Percentiles rank a stretch among this genome's conserved stretches.
Conservation (phyloP, 805 yeast species). For the Candida lessepsii region DNA sequence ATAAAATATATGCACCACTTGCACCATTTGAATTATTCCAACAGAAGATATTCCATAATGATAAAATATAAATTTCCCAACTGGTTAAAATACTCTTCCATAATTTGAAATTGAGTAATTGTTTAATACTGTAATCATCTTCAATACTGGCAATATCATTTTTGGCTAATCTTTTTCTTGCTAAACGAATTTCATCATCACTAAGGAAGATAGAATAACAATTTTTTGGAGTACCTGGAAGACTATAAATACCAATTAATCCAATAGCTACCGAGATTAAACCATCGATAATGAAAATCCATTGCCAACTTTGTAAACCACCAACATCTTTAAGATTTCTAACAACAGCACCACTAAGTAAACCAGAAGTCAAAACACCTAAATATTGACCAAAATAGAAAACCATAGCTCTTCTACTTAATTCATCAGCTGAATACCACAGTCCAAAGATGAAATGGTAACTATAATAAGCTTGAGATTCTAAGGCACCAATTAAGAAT, state of each 20-base stretch:
- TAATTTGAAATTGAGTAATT: conserved; percentile 40
- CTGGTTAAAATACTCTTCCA: conserved; percentile 55
- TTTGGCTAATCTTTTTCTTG: conserved; percentile 26
- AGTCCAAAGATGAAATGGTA: conserved; percentile 50
- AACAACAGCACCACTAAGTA: conserved; percentile 57
- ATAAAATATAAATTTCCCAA: conserved; percentile 61
- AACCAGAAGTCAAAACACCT: conserved; percentile 62
- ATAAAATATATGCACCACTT: conserved; percentile 46
- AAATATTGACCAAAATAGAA: conserved; percentile 62
- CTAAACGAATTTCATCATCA: conserved; percentile 36
- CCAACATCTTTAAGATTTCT: conserved; percentile 44
- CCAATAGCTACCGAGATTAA: conserved; percentile 58
- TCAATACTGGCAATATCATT: conserved; percentile 24
- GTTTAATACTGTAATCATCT: conserved; percentile 23
- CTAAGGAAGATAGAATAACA: conserved; percentile 34
- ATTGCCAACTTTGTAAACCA: conserved; percentile 67
- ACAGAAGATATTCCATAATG: conserved; percentile 55
- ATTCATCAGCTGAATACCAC: conserved; percentile 44
- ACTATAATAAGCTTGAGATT: conserved; percentile 52
- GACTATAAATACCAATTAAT: conserved; percentile 49
- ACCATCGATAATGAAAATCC: conserved; percentile 71
- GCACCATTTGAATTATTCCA: conserved; percentile 59
- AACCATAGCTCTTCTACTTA: conserved; percentile 60
- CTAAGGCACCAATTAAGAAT: conserved; percentile 67
- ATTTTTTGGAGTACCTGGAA: conserved; percentile 66